Evolutionary conservation across 805 yeast genomes (phyloP).

Genomic region (Schizosaccharomyces cryophilus): DNA sequence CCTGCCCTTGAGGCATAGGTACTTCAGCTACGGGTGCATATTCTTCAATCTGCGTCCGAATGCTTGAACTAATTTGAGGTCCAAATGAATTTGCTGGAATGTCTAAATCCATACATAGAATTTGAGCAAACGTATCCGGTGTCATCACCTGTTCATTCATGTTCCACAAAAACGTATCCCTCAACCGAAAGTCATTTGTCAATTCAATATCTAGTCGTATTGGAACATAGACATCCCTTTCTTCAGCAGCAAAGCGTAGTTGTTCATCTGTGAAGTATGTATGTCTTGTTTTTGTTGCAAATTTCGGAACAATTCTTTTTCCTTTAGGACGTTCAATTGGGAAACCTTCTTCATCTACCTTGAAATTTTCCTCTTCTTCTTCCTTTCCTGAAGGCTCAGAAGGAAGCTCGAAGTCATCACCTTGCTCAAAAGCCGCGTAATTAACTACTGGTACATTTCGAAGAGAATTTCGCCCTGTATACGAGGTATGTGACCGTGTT

Average conservation of each 20-base stretch:
- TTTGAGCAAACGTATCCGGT: constrained; percentile 50
- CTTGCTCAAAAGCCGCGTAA: constrained; percentile 2
- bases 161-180: constrained; percentile 57
- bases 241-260: constrained; percentile 19
- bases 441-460: constrained; percentile 2
- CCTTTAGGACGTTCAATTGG: constrained; percentile 2
- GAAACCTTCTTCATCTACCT: constrained; percentile 3
- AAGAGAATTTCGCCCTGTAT: constrained; percentile 6
- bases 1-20: constrained; percentile 27
- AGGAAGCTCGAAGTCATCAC: constrained; percentile 2
- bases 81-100: constrained; percentile 31
- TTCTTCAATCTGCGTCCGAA: constrained; percentile 61
- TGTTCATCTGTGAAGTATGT: constrained; percentile 13
- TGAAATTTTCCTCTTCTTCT: neutral
- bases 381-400: constrained; percentile 2
- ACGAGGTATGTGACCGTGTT: constrained; percentile 6
- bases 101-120: constrained; percentile 64
- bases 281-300: neutral
- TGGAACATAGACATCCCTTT: constrained; percentile 29
- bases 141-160: constrained; percentile 28
- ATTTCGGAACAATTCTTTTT: neutral
- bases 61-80: constrained; percentile 44
- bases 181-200: constrained; percentile 23
- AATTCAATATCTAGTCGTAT: constrained; percentile 37
- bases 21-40: constrained; percentile 37